Evolutionary conservation across 2,329 filamentous ascomycete genomes (phyloP), one percentile per base, ranked within the genome.

Genomic region (Colletotrichum brevisporum): DNA sequence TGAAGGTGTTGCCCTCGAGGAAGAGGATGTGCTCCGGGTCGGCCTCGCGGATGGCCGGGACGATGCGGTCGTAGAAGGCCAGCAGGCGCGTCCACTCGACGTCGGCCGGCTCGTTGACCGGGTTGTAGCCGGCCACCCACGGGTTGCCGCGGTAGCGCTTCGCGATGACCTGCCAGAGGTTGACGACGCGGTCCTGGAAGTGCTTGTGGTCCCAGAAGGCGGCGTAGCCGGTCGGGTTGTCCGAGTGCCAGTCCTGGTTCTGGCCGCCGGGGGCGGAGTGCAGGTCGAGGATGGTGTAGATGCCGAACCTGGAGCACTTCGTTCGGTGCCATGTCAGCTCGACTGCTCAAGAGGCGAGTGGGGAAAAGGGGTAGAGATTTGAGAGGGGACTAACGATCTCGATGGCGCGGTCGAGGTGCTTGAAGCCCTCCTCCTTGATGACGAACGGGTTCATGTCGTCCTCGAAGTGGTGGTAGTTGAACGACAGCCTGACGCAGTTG

Each of bases 401-500:
- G 5, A 88, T 78, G 1, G 85, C 79, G 13, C 83, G 78, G 70
- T 88, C 85, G 1, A 88, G 73, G 54, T 82, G 81, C 68, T 83
- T 82, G 71, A 88, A 87, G 0, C 85, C 86, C 9, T 78, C 77
- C 15, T 80, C 73, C 71, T 85, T 86, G 10, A 86, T 74, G 0
- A 84, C 81, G 6, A 80, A 74, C 0, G 85, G 85, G 67, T 86
- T 83, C 77, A 83, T 80, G 63, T 86, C 83, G 68, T 88, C 84
- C 67, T 86, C 84, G 43, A 88, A 87, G 72, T 88, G 85, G 0
- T 84, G 83, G 73, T 90, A 89, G 74, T 90, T 90, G 77, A 91
- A 89, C 0, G 88, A 88, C 3, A 91, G 77, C 0, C 88, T 83
- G 3, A 90, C 79, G 74, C 86, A 90, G 75, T 90, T 90, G 21